Evolutionary conservation across 306 rosid species (phyloP), one percentile per base, ranked within the genome.

Genomic region (Ochetophila trinervis): DNA sequence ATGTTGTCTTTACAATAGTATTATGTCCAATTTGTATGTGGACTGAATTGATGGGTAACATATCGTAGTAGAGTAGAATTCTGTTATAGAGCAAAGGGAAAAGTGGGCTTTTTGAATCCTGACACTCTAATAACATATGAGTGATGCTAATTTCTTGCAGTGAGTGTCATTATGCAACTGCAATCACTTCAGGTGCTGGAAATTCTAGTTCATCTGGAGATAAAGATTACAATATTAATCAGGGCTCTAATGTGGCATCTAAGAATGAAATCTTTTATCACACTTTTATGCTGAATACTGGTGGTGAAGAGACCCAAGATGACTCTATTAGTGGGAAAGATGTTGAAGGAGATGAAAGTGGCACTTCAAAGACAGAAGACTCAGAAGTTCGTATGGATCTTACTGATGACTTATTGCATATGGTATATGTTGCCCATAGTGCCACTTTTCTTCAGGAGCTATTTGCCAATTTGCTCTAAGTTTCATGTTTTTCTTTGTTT

Each of bases 361-460:
- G 72, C 66, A 36, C 69, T 64, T 72, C 78, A 22, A 83, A 79
- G 30, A 21, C 59, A 45, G 96, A 94, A 53, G 95, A 86, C 69
- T 71, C 76, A 6, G 97, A 80, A 72, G 78, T 83, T 80, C 86
- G 95, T 71, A 90, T 94, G 97, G 99, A 94, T 80, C 95, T 94
- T 57, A 94, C 99, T 1, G 97, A 94, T 72, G 97, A 94, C 65
- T 83, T 94, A 60, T 67, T 94, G 82, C 99, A 94, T 73, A 94
- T 94, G 99, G 99, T 94, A 83, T 61, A 67, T 45, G 22, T 34
- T 42, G 48, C 53, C 62, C 42, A 3, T 12, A 55, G 16, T 35
- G 0, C 12, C 23, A 27, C 22, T 21, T 4, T 51, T n/a, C 30
- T 32, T 3, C 0, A 8, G n/a, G 69, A 56, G n/a, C 17, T 48